phyloP scores from a whole-genome alignment of 2,329 filamentous ascomycete species.

The Fusarium vanettenii region DNA sequence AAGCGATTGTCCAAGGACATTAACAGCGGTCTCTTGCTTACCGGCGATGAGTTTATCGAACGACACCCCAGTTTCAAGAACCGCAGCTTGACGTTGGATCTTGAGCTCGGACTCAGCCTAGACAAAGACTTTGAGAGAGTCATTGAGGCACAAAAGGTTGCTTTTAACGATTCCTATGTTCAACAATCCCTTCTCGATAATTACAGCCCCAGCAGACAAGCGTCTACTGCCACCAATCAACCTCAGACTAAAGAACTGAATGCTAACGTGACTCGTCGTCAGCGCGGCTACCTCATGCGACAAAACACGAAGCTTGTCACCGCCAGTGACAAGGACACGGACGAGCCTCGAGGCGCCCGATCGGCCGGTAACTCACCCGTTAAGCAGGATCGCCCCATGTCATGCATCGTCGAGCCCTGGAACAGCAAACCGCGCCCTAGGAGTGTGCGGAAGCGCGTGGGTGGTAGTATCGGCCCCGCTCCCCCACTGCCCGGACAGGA shows the following conservation, averaged over 20 bases:
- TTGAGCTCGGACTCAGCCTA: slow-evolving; percentile 86
- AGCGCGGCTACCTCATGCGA: slow-evolving; percentile 98
- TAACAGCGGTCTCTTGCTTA: slow-evolving; percentile 51
- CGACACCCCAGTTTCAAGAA: slow-evolving; percentile 82
- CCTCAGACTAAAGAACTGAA: slow-evolving; percentile 44
- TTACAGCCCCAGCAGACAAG: slow-evolving; percentile 56
- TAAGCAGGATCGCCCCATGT: slow-evolving; percentile 85
- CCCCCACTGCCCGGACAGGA: slow-evolving; percentile 90
- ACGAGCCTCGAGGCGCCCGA: slow-evolving; percentile 66
- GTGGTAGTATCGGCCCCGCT: slow-evolving; percentile 66
- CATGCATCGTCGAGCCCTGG: slow-evolving; percentile 98
- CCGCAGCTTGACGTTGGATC: slow-evolving; percentile 83
- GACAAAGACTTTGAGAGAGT: slow-evolving; percentile 95
- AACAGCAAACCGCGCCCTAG: slow-evolving; percentile 80
- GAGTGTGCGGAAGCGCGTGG: slow-evolving; percentile 66
- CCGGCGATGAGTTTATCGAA: slow-evolving; percentile 60
- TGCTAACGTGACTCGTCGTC: slow-evolving; percentile 76
- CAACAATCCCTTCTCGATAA: slow-evolving; percentile 36
- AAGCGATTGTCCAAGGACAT: slow-evolving; percentile 64
- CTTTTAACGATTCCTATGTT: slow-evolving; percentile 38
- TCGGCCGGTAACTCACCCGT: slow-evolving; percentile 76
- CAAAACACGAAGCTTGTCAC: slow-evolving; percentile 98
- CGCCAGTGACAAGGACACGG: slow-evolving; percentile 80
- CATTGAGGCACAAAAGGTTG: slow-evolving; percentile 96
- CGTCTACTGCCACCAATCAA: slow-evolving; percentile 48